Evolutionary conservation across 164 flowering plant genomes (phyloP), one percentile per base, ranked within the genome.

Genomic region (Macadamia integrifolia): DNA sequence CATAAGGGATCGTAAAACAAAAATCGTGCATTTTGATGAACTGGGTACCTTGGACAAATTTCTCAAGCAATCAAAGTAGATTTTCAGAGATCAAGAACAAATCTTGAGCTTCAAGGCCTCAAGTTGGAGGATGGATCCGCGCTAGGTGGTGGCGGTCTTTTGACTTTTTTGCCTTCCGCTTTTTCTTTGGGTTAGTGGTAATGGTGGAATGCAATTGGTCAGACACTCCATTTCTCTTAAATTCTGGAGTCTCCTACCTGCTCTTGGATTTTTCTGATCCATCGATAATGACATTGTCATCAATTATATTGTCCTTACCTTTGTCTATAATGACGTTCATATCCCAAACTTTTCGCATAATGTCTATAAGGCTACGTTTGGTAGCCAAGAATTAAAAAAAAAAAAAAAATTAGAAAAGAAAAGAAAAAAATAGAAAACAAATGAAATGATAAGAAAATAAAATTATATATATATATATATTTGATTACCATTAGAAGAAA

Each of bases 1-100:
- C 96, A 61, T 88, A 93, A 10, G 98, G 98, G 78, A 93, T 87
- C 66, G 96, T 92, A 78, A 93, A 85, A 85, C 98, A 93, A 77
- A 93, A 93, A 84, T 93, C 98, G 72, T 88, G 96, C 98, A 93
- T 93, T 73, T 85, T 83, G 63, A 58, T 18, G 49, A 69, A 66
- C 53, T 74, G 66, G 62, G 62, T 76, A 44, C 68, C 57, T 70
- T 29, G 68, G 53, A 57, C 68, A 18, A 9, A 59, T 12, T 43
- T 61, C 5, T 61, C 8, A 9, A 29, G 61, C 32, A 48, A 46
- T 43, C 31, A 8, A 50, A 31, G 18, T 67, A 56, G 60, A 61
- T 58, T 58, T 18, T 28, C 43, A 42, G 40, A 44, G 53, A 66
- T 66, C 31, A n/a, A 28, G 40, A 59, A 13, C 3, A 43, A 28